Conservation (phyloP, 1,139 yeast genomes). For the Taphrina flavorubra region DNA sequence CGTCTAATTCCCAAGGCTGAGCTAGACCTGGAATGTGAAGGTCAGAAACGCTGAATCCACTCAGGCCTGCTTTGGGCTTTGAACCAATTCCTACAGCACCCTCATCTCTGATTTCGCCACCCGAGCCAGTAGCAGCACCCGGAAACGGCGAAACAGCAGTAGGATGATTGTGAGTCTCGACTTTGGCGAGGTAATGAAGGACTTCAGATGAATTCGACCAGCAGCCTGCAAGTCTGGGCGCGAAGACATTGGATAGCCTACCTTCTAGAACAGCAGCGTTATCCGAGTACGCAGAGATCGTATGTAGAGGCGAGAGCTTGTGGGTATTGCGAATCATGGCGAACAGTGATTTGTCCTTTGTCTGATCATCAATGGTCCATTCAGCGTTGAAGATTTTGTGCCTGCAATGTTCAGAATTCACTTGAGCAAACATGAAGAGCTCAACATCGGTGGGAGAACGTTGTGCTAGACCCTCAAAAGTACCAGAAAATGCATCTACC, state of each 20-base stretch:
- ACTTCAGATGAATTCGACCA: slow-evolving; percentile 78
- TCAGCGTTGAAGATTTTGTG: slow-evolving; percentile 98
- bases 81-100: slow-evolving; percentile 99
- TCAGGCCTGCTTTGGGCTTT: slow-evolving; percentile 91
- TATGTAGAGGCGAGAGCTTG: slow-evolving; percentile 72
- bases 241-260: slow-evolving; percentile 68
- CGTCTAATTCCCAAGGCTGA: slow-evolving; percentile 92
- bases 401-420: slow-evolving; percentile 98
- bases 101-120: slow-evolving; percentile 99
- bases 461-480: slow-evolving; percentile 59
- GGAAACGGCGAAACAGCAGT: slow-evolving; percentile 99
- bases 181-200: slow-evolving; percentile 90
- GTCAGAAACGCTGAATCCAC: slow-evolving; percentile 93
- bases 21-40: slow-evolving; percentile 79
- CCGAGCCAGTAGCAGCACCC: slow-evolving; percentile 99
- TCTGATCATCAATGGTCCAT: slow-evolving; percentile 90
- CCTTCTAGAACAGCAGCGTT: slow-evolving; percentile 98
- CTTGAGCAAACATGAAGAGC: slow-evolving; percentile 98
- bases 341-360: slow-evolving; percentile 77
- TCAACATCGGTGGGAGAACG: slow-evolving; percentile 98
- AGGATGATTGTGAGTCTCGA: slow-evolving; percentile 98
- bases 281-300: slow-evolving; percentile 93
- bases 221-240: slow-evolving; percentile 57
- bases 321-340: slow-evolving; percentile 97
- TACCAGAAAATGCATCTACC: slow-evolving; percentile 66